Percentiles rank a stretch among this genome's conserved stretches.
Conservation (phyloP, 768 basidiomycete genomes). For the Suillus alpinus region DNA sequence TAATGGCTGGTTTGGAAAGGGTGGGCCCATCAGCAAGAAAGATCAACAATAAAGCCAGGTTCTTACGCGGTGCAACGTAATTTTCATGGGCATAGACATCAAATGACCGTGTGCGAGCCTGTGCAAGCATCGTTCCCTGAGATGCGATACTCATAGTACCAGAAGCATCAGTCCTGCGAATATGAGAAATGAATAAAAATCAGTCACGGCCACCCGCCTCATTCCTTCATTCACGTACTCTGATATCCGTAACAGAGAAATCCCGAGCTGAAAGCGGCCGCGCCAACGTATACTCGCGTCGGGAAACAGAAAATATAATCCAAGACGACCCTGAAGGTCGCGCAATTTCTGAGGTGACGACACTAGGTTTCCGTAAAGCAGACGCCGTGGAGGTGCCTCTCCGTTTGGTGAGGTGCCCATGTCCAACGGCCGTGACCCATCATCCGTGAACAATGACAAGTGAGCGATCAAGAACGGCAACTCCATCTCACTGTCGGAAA, state of each 20-base stretch:
- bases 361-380: conserved; percentile 84
- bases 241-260: conserved; percentile 71
- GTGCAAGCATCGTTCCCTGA: conserved; percentile 65
- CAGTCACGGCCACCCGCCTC: conserved; percentile 12
- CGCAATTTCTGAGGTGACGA: conserved; percentile 77
- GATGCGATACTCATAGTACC: conserved; percentile 51
- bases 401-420: conserved; percentile 51
- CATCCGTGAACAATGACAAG: conserved; percentile 68
- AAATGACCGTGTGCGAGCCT: conserved; percentile 71
- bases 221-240: conserved; percentile 48
- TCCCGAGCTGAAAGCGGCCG: conserved; percentile 72
- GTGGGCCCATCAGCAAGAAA: conserved; percentile 12
- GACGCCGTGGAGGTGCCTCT: conserved; percentile 47
- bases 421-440: conserved; percentile 63
- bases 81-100: conserved; percentile 71
- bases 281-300: conserved; percentile 83
- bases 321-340: conserved; percentile 75
- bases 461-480: conserved; percentile 87
- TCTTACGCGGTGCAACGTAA: conserved; percentile 80
- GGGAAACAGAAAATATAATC: conserved; percentile 88
- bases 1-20: conserved; percentile 33
- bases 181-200: conserved; percentile 16
- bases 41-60: conserved; percentile 16
- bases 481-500: conserved; percentile 67
- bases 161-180: conserved; percentile 45